phyloP scores from a whole-genome alignment of 352 stramenopile species.

The Pythium rhizo-oryzae region DNA sequence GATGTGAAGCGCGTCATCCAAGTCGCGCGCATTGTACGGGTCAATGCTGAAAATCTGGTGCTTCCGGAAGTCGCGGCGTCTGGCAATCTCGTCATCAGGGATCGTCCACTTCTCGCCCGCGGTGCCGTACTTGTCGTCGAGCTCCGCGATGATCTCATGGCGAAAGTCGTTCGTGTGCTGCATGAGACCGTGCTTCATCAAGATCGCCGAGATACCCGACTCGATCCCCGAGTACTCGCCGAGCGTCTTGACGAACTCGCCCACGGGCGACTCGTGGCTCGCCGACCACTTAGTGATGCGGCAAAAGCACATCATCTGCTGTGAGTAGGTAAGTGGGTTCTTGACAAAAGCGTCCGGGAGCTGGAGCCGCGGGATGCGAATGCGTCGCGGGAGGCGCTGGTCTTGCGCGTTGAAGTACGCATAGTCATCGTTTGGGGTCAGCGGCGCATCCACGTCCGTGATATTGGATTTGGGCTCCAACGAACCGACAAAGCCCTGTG shows the following conservation, averaged over 20 bases:
- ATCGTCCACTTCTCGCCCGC: constrained; percentile 78
- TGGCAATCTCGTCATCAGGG: constrained; percentile 76
- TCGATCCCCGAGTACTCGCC: constrained; percentile 82
- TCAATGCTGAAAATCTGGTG: constrained; percentile 97
- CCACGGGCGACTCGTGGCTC: constrained; percentile 55
- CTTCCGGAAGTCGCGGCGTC: constrained; percentile 90
- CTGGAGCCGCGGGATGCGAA: constrained; percentile 72
- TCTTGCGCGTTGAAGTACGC: constrained; percentile 80
- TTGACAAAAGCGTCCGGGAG: constrained; percentile 71
- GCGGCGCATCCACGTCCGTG: constrained; percentile 32
- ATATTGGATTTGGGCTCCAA: constrained; percentile 58
- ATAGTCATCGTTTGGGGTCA: constrained; percentile 57
- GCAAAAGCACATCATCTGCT: constrained; percentile 77
- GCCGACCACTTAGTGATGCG: constrained; percentile 66
- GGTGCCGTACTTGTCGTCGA: constrained; percentile 80
- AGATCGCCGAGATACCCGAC: constrained; percentile 89
- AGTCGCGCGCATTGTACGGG: constrained; percentile 95
- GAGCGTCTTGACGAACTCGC: constrained; percentile 76
- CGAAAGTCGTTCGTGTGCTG: constrained; percentile 70
- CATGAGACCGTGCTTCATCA: constrained; percentile 92
- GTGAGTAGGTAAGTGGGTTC: constrained; percentile 57
- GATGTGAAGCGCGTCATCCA: constrained; percentile 97
- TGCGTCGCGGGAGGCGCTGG: constrained; percentile 56
- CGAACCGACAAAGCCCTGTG: constrained; percentile 60
- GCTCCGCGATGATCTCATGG: constrained; percentile 57